Evolutionary conservation across 768 basidiomycete genomes (phyloP).

Genomic region (Tephrocybe sp.): DNA sequence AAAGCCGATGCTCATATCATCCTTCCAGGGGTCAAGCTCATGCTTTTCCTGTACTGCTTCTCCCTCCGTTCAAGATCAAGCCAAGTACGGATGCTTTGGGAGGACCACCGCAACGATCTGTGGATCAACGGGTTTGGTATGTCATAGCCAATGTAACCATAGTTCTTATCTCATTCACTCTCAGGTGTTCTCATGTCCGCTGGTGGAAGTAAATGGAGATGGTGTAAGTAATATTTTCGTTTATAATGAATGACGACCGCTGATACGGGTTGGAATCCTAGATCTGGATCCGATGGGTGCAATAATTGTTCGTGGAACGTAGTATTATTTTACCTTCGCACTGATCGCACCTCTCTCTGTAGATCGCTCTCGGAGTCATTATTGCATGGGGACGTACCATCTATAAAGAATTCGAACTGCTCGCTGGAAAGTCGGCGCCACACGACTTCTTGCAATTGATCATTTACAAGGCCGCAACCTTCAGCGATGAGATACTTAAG

Average conservation of each 20-base stretch:
- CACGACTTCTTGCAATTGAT: slow-evolving; percentile 88
- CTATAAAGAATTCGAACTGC: slow-evolving; percentile 75
- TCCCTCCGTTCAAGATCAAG: slow-evolving; percentile 77
- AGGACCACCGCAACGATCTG: slow-evolving; percentile 94
- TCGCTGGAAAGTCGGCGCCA: slow-evolving; percentile 92
- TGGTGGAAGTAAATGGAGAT: slow-evolving; percentile 73
- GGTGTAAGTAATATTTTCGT: slow-evolving; percentile 62
- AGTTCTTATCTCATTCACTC: slow-evolving; percentile 7
- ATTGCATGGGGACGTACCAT: slow-evolving; percentile 74
- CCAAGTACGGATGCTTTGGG: slow-evolving; percentile 92
- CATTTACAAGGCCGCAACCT: slow-evolving; percentile 91
- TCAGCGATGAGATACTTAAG: slow-evolving; percentile 80
- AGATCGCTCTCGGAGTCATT: slow-evolving; percentile 77
- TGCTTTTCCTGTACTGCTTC: slow-evolving; percentile 85
- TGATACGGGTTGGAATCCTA: slow-evolving; percentile 22
- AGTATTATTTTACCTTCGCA: slow-evolving; percentile 4
- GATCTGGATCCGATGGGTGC: slow-evolving; percentile 79
- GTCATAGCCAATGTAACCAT: slow-evolving; percentile 11
- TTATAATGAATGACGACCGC: background rate
- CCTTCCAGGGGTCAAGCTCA: slow-evolving; percentile 68
- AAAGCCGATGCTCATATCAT: background rate
- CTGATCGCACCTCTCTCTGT: slow-evolving; percentile 8
- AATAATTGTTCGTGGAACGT: slow-evolving; percentile 53
- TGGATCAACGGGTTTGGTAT: slow-evolving; percentile 77
- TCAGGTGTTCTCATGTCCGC: slow-evolving; percentile 80